Conservation (phyloP, 306 rosid genomes). For the Citrullus colocynthis region DNA sequence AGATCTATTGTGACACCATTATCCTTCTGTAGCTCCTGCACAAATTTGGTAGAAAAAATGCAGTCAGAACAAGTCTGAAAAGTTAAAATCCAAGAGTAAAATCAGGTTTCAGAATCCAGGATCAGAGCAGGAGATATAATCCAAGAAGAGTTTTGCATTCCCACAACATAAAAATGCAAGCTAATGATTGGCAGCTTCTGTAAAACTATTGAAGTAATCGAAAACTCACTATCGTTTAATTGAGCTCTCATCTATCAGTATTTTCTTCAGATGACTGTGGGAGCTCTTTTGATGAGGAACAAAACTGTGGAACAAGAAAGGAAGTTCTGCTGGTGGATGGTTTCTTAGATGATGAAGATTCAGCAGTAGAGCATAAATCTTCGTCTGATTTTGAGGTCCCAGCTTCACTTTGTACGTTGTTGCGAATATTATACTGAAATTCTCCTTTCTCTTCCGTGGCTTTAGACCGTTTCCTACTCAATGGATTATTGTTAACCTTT, state of each 20-base stretch:
- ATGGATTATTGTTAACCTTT: constrained; percentile 18
- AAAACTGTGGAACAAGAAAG: constrained; percentile 71
- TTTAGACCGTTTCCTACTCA: constrained; percentile 42
- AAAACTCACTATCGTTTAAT: constrained; percentile 24
- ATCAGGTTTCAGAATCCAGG: neutral
- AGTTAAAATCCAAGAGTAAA: neutral
- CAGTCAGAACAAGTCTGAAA: neutral
- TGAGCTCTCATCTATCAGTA: constrained; percentile 35
- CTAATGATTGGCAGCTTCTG: neutral
- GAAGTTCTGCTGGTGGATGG: constrained; percentile 42
- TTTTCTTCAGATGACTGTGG: constrained; percentile 37
- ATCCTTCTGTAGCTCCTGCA: neutral
- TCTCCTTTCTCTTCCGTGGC: constrained; percentile 24
- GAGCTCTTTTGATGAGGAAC: constrained; percentile 25
- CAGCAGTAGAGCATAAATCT: constrained; percentile 63
- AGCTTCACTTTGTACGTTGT: constrained; percentile 6
- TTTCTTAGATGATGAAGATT: constrained; percentile 62
- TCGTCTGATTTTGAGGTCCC: constrained; percentile 37
- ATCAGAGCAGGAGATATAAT: neutral
- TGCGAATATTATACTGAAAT: constrained; percentile 8
- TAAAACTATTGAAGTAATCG: neutral
- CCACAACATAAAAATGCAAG: neutral
- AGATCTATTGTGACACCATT: neutral
- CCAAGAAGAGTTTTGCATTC: neutral
- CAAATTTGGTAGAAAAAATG: neutral